A percentile compares a stretch with the other conserved stretches of the same genome.
phyloP scores from a whole-genome alignment of 257 asterid species.

The Penstemon davidsonii region DNA sequence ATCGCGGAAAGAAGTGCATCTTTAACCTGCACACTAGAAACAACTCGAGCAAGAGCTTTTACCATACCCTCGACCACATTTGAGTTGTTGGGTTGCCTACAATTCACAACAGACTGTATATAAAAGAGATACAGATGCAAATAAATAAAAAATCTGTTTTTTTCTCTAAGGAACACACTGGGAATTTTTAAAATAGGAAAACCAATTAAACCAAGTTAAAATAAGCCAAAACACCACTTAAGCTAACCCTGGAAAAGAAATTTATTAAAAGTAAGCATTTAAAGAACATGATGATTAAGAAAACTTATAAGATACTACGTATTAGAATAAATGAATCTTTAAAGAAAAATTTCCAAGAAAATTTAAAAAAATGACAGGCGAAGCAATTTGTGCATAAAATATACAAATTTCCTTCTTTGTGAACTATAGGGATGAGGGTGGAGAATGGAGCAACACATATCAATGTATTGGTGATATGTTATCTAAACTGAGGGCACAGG shows the following conservation, averaged over 20 bases:
- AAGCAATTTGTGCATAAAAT: background rate
- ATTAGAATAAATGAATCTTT: background rate
- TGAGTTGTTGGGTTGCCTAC: constrained; percentile 93
- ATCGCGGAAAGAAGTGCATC: constrained; percentile 19
- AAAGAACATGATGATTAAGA: background rate
- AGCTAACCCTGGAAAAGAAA: background rate
- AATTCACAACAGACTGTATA: constrained; percentile 25
- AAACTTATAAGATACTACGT: background rate
- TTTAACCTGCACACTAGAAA: constrained; percentile 81
- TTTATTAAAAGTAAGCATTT: background rate
- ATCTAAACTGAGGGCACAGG: background rate
- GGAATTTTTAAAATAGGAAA: constrained; percentile 17
- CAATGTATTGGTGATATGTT: background rate
- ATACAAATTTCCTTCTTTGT: background rate
- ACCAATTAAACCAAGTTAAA: constrained; percentile 8
- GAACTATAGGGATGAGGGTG: background rate
- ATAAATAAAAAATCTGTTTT: background rate
- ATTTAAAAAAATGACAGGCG: background rate
- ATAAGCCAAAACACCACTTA: background rate
- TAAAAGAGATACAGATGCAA: background rate
- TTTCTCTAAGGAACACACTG: constrained; percentile 10
- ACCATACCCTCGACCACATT: constrained; percentile 91
- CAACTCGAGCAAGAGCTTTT: constrained; percentile 93
- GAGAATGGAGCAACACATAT: background rate
- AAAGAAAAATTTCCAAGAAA: background rate